Evolutionary conservation across 2,329 filamentous ascomycete species (phyloP).

Genomic region (Colletotrichum sp.): DNA sequence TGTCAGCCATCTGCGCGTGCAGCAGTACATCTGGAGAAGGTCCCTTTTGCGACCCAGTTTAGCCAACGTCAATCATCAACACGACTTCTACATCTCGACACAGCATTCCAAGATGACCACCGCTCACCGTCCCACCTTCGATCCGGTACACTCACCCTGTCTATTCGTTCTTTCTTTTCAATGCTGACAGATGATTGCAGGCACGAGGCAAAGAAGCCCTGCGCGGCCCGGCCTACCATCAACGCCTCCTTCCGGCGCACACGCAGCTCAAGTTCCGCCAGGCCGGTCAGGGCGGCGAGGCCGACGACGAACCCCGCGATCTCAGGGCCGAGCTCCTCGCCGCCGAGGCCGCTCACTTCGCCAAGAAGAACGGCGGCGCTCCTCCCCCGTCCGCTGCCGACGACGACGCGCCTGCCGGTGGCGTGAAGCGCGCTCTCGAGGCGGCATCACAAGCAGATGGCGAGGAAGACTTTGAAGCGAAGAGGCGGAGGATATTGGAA

Average conservation of each 20-base stretch:
- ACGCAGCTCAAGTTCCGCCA: constrained; percentile 89
- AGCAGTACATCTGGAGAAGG: neutral
- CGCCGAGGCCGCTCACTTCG: constrained; percentile 86
- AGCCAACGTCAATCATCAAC: neutral
- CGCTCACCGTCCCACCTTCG: constrained; percentile 89
- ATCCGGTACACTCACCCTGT: constrained; percentile 69
- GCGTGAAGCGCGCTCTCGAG: constrained; percentile 70
- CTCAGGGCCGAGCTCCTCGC: constrained; percentile 87
- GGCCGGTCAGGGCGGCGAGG: constrained; percentile 85
- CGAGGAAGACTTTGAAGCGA: constrained; percentile 77
- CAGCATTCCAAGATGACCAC: constrained; percentile 58
- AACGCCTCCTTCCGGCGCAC: constrained; percentile 91
- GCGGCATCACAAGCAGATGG: constrained; percentile 42
- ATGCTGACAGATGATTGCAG: constrained; percentile 42
- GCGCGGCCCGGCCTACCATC: constrained; percentile 92
- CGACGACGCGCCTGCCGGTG: constrained; percentile 39
- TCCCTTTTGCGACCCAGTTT: neutral
- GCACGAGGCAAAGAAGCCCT: constrained; percentile 94
- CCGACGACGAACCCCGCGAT: constrained; percentile 73
- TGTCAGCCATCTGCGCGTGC: neutral
- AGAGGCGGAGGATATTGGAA: constrained; percentile 84
- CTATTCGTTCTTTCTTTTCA: neutral
- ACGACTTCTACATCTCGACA: neutral
- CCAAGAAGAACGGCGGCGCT: constrained; percentile 76
- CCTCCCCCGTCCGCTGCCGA: constrained; percentile 48